Evolutionary conservation across 306 rosid species (phyloP).

Genomic region (Begonia fuchsioides): DNA sequence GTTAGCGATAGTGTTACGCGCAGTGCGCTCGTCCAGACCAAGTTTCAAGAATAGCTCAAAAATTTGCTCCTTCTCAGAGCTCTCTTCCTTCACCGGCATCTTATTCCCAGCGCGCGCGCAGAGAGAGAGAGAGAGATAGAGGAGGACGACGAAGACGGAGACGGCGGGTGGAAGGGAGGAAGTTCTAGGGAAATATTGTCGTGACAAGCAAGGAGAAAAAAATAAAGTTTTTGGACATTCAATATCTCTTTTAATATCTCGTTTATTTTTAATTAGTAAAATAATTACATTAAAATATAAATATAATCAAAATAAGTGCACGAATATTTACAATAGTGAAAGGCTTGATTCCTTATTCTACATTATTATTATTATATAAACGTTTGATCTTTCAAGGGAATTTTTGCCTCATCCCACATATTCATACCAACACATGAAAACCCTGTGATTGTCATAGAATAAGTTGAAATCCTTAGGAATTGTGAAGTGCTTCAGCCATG

Average conservation of each 20-base stretch:
- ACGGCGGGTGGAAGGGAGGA: not conserved
- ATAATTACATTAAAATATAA: no score
- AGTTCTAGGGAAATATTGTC: not conserved
- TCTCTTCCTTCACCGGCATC: conserved; percentile 47
- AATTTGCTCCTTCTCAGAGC: conserved; percentile 53
- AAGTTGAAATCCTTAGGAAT: not conserved
- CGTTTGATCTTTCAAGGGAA: not conserved
- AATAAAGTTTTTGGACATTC: no score
- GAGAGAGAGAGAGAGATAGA: not conserved
- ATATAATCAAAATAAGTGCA: no score
- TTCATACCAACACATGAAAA: conserved; percentile 3
- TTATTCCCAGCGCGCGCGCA: not conserved
- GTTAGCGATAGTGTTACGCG: conserved; percentile 78
- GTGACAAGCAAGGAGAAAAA: no score
- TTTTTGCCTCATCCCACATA: not conserved
- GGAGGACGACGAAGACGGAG: not conserved
- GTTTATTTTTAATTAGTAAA: no score
- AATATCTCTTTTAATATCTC: no score
- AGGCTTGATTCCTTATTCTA: no score
- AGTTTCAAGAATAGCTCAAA: conserved; percentile 54
- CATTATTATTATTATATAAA: no score
- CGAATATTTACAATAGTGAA: no score
- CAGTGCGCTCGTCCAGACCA: conserved; percentile 82
- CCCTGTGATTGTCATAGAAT: conserved; percentile 10
- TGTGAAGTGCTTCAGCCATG: not conserved